Evolutionary conservation across 192 early-diverging fungal genomes (phyloP).

Genomic region (Backusella macrospora): DNA sequence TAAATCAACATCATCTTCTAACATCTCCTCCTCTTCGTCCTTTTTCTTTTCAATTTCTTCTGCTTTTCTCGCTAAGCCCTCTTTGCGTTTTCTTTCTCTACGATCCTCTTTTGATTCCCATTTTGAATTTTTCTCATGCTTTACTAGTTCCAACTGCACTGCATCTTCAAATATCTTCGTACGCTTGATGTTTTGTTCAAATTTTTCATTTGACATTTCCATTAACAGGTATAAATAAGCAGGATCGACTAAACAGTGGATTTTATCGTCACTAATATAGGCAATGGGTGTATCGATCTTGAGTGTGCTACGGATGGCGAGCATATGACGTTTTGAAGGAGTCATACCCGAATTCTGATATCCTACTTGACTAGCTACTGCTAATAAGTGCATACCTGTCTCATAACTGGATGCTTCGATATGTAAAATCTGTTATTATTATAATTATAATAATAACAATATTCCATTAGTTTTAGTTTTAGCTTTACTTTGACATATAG

Average conservation of each 20-base stretch:
- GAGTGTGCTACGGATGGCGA: constrained; percentile 53
- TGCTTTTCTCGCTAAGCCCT: constrained; percentile 43
- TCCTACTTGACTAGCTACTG: constrained; percentile 46
- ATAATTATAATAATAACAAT: neutral
- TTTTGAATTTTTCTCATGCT: constrained; percentile 27
- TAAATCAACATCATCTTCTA: neutral
- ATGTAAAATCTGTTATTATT: constrained; percentile 47
- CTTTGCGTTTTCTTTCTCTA: constrained; percentile 42
- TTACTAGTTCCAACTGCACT: constrained; percentile 26
- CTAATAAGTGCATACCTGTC: constrained; percentile 51
- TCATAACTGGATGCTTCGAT: constrained; percentile 51
- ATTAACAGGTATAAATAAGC: constrained; percentile 45
- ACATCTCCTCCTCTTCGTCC: neutral
- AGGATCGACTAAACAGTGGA: constrained; percentile 47
- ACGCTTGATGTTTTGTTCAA: constrained; percentile 38
- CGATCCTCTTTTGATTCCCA: constrained; percentile 48
- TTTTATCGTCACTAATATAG: constrained; percentile 37
- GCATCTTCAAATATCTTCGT: constrained; percentile 28
- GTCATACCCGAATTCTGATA: constrained; percentile 57
- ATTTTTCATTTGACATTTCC: constrained; percentile 51
- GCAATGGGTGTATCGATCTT: constrained; percentile 59
- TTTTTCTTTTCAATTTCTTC: neutral
- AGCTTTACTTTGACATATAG: neutral
- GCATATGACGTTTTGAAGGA: constrained; percentile 53
- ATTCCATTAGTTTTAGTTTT: neutral